These are phyloP conservation scores for Dioscorea zingiberensis DNA, from an alignment of 106 monocot species.

Conservation along the genomic window DNA sequence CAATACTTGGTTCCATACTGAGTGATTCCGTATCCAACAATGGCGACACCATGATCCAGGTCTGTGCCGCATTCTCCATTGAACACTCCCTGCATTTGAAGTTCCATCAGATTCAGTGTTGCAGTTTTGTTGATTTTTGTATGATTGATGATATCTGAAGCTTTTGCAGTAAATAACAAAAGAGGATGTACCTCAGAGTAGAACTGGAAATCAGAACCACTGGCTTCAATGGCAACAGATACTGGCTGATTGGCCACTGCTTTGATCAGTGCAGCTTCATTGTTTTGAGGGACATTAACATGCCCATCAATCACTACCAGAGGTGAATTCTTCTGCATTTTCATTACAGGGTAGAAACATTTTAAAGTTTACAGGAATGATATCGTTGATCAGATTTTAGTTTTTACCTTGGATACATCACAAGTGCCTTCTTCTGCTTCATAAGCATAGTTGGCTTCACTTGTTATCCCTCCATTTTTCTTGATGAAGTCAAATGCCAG, in stretches of 20 bases:
- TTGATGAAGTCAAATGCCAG: constrained; percentile 52
- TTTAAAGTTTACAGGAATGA: too few relatives aligned
- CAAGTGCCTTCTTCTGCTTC: constrained; percentile 20
- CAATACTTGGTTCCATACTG: constrained; percentile 45
- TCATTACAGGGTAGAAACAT: too few relatives aligned
- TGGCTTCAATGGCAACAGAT: constrained; percentile 40
- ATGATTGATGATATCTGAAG: too few relatives aligned
- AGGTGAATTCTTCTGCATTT: constrained; percentile 10
- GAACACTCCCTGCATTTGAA: constrained; percentile 36
- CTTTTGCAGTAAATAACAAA: neutral
- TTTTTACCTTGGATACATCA: neutral
- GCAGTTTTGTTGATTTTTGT: neutral
- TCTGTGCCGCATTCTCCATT: constrained; percentile 35
- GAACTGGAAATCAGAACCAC: constrained; percentile 43
- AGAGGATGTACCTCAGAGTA: constrained; percentile 26
- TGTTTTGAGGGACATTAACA: constrained; percentile 27
- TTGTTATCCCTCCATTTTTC: constrained; percentile 29
- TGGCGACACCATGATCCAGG: constrained; percentile 42
- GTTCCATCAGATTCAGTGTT: neutral
- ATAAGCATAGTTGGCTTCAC: constrained; percentile 41
- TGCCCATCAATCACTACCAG: constrained; percentile 36
- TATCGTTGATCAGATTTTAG: too few relatives aligned
- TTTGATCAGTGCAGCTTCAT: constrained; percentile 37
- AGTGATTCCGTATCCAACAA: constrained; percentile 38
- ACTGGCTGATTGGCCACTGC: constrained; percentile 55